Percentiles rank a stretch among this genome's conserved stretches.
phyloP scores from a whole-genome alignment of 2,329 filamentous ascomycete species.

The Alternaria longipes region DNA sequence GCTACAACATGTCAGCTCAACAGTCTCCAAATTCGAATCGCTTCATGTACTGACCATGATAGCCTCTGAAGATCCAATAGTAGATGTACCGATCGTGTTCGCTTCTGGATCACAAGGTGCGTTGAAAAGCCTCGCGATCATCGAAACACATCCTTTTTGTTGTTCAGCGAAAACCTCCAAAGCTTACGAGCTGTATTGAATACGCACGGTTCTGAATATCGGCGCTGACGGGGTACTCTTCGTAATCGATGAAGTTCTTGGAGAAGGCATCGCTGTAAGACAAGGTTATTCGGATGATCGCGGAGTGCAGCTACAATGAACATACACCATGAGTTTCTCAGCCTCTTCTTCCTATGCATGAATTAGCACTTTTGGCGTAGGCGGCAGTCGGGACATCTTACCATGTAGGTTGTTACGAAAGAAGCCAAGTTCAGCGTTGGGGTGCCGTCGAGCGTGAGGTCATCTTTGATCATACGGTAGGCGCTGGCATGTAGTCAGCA shows the following conservation, averaged over 20 bases:
- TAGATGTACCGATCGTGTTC: constrained; percentile 84
- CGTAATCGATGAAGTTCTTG: constrained; percentile 80
- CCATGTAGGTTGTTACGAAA: constrained; percentile 97
- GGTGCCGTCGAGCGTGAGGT: constrained; percentile 85
- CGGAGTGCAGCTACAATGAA: constrained; percentile 44
- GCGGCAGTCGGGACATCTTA: constrained; percentile 52
- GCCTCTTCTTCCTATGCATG: constrained; percentile 81
- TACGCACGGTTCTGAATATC: constrained; percentile 75
- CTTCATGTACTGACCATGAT: constrained; percentile 56
- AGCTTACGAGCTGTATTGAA: constrained; percentile 83
- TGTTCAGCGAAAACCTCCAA: constrained; percentile 57
- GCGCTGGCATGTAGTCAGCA: constrained; percentile 57
- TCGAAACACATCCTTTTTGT: constrained; percentile 51
- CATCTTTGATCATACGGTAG: constrained; percentile 93
- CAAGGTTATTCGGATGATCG: constrained; percentile 11
- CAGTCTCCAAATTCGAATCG: background rate
- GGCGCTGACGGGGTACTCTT: constrained; percentile 61
- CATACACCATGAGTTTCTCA: constrained; percentile 88
- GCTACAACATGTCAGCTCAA: constrained; percentile 47
- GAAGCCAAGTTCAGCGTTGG: constrained; percentile 74
- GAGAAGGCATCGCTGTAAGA: constrained; percentile 73
- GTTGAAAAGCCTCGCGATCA: constrained; percentile 83
- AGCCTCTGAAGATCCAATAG: constrained; percentile 87
- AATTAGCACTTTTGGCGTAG: background rate
- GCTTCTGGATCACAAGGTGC: constrained; percentile 68